phyloP scores from a whole-genome alignment of 208 protist genomes.

The Leishmania gerbilli region DNA sequence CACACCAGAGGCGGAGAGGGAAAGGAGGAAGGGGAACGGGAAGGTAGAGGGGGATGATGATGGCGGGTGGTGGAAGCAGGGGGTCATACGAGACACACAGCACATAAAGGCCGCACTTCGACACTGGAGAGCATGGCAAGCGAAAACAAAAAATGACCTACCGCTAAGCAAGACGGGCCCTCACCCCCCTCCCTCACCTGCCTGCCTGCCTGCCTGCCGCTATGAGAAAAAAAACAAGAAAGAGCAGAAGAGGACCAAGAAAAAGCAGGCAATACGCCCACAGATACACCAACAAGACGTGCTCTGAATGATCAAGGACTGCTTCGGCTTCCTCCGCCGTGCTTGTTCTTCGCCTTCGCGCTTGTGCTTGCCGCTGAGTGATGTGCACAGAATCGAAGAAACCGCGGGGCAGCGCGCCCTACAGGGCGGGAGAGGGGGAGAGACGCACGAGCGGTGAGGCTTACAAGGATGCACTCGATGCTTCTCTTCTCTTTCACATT shows the following conservation, averaged over 20 bases:
- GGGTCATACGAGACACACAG: neutral
- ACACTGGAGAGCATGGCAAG: neutral
- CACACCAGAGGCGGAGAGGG: neutral
- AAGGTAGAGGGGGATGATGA: too few relatives aligned
- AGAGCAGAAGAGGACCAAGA: slow-evolving; percentile 4
- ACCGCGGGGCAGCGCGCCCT: too few relatives aligned
- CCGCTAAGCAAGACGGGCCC: too few relatives aligned
- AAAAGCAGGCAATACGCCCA: neutral
- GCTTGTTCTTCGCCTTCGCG: too few relatives aligned
- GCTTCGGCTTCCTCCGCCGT: neutral
- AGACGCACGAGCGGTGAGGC: neutral
- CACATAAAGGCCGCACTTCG: neutral
- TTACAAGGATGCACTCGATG: neutral
- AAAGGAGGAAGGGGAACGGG: neutral
- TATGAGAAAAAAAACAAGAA: too few relatives aligned
- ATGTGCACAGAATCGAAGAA: too few relatives aligned
- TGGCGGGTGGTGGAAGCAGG: neutral
- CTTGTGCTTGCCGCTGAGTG: too few relatives aligned
- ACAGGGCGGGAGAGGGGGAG: neutral
- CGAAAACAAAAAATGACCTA: neutral
- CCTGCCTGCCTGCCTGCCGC: too few relatives aligned
- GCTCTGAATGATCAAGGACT: slow-evolving; percentile 1
- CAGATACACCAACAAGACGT: slow-evolving; percentile 10
- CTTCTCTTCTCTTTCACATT: neutral
- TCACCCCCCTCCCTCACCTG: too few relatives aligned